Percentiles rank a stretch among this genome's conserved stretches.
Evolutionary conservation across 192 early-diverging fungal species (phyloP).

Genomic region (Thoreauomyces humboldtii): DNA sequence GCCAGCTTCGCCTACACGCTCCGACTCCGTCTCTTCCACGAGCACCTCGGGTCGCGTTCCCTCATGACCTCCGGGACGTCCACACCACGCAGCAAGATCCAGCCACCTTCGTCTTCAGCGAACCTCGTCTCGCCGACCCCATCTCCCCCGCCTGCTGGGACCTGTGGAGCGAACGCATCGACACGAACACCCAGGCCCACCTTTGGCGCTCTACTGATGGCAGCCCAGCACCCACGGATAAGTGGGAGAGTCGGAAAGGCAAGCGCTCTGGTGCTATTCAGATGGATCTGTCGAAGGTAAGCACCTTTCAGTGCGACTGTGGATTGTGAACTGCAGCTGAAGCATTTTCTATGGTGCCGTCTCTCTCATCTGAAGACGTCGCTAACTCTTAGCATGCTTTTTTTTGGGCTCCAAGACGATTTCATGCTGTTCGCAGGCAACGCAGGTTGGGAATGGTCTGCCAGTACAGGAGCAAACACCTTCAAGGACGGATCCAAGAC

Average conservation of each 20-base stretch:
- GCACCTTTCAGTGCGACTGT: neutral
- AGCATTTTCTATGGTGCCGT: neutral
- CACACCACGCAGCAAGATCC: neutral
- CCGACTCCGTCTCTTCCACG: slow-evolving; percentile 73
- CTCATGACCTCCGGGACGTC: slow-evolving; percentile 9
- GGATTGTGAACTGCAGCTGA: neutral
- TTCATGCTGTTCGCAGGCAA: neutral
- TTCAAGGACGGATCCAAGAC: too few relatives aligned
- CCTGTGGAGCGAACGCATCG: slow-evolving; percentile 65
- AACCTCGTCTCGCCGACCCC: slow-evolving; percentile 55
- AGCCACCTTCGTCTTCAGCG: neutral
- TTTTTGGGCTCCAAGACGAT: neutral
- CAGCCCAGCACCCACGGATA: too few relatives aligned
- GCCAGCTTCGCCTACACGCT: slow-evolving; percentile 71
- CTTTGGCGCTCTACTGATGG: too few relatives aligned
- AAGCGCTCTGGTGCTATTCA: neutral
- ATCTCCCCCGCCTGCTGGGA: slow-evolving; percentile 58
- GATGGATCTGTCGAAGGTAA: neutral
- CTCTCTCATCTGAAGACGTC: neutral
- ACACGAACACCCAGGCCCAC: slow-evolving; percentile 65
- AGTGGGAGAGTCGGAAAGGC: neutral
- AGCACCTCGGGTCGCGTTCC: slow-evolving; percentile 73
- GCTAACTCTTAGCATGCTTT: neutral
- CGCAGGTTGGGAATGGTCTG: neutral
- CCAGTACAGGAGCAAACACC: neutral